Conservation (phyloP, 2,329 filamentous ascomycete genomes). For the Penicillium sp. region DNA sequence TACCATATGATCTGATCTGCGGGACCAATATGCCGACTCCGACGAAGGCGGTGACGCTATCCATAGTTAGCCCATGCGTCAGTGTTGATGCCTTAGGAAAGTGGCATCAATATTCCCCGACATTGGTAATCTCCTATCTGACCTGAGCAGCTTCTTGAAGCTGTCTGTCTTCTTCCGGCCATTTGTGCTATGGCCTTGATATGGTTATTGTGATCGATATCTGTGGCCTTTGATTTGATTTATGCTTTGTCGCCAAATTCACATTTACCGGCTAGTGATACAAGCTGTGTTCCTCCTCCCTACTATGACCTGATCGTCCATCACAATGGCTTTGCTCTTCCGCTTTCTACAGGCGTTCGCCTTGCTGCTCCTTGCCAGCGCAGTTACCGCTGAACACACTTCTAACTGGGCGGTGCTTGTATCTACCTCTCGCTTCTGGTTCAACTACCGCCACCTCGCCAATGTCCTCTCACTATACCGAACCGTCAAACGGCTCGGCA, state of each 20-base stretch:
- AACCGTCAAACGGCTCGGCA: constrained; percentile 95
- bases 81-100: neutral
- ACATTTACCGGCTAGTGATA: neutral
- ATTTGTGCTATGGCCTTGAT: constrained; percentile 1
- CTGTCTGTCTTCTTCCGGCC: neutral
- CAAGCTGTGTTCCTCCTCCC: constrained; percentile 10
- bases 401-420: constrained; percentile 99
- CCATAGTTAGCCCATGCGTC: constrained; percentile 1
- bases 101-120: neutral
- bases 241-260: neutral
- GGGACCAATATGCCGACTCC: constrained; percentile 26
- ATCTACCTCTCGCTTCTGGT: constrained; percentile 98
- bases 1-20: constrained; percentile 25
- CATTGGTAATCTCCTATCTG: constrained; percentile 12
- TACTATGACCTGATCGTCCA: constrained; percentile 17
- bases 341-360: constrained; percentile 29
- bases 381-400: constrained; percentile 62
- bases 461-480: constrained; percentile 97
- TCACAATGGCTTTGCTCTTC: constrained; percentile 30
- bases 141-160: neutral
- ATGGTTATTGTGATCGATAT: neutral
- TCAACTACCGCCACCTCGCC: constrained; percentile 98
- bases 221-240: neutral
- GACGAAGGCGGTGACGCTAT: constrained; percentile 23
- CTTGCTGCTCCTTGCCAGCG: constrained; percentile 25